Conservation (phyloP, 1,284 basidiomycete genomes). For the Amylostereum areolatum region DNA sequence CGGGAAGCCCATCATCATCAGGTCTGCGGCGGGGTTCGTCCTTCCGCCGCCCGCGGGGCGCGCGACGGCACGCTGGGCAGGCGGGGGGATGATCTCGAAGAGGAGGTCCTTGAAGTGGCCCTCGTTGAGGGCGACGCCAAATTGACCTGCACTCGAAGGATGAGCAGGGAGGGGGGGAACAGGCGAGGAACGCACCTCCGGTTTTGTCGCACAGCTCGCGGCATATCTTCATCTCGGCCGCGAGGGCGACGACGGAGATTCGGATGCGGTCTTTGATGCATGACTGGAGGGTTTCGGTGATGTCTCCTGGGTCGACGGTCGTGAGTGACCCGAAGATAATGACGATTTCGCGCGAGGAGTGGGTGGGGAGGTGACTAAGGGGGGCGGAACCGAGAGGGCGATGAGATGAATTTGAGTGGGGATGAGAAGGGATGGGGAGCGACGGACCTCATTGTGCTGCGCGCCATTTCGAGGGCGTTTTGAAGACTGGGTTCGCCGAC, state of each 20-base stretch:
- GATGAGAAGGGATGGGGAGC: too few species aligned
- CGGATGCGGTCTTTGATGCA: constrained; percentile 83
- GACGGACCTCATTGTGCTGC: constrained; percentile 78
- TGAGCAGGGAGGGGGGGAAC: neutral
- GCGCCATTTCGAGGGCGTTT: constrained; percentile 95
- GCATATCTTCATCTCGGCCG: constrained; percentile 97
- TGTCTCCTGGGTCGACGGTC: constrained; percentile 95
- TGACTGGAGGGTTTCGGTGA: constrained; percentile 84
- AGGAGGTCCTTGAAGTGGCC: constrained; percentile 93
- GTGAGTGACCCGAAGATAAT: constrained; percentile 94
- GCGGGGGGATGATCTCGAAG: constrained; percentile 94
- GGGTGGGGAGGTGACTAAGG: constrained; percentile 84
- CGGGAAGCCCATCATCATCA: constrained; percentile 99
- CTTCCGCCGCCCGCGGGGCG: constrained; percentile 40
- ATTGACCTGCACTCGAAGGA: constrained; percentile 55
- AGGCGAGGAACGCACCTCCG: constrained; percentile 53
- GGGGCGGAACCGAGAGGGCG: neutral
- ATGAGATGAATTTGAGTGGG: constrained; percentile 3
- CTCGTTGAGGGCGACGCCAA: constrained; percentile 95
- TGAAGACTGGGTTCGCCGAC: constrained; percentile 92
- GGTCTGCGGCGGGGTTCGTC: constrained; percentile 70
- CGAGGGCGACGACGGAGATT: constrained; percentile 88
- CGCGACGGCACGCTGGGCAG: constrained; percentile 67
- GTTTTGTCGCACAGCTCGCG: constrained; percentile 86
- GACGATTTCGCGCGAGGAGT: constrained; percentile 92